Evolutionary conservation across 129 eudicot genomes (phyloP), one percentile per base, ranked within the genome.

Genomic region (Rutidosis leptorrhynchoides): DNA sequence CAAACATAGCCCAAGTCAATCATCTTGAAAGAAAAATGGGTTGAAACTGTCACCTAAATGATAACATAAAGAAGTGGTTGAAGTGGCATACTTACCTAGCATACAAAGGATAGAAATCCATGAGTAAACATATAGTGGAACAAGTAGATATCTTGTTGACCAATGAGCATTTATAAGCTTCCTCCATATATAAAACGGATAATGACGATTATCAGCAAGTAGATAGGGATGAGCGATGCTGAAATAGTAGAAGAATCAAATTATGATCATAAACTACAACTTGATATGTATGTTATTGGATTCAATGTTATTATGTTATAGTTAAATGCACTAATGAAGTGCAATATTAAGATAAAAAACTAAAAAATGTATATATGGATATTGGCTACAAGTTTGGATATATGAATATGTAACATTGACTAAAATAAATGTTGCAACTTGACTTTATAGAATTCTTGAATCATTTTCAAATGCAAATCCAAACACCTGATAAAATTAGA

Each of bases 191-290:
- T 94, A 94, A 63, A 94, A 94, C 33, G 97, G 72, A 76, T 94
- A 94, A 74, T 94, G 99, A 5, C 95, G 95, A 77, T 89, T 94
- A 72, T 89, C 97, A 74, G 99, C 99, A 59, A 94, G 93, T 63
- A 94, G 88, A 86, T 94, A 94, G 15, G 93, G 99, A 67, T 94
- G 99, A 54, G 95, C 99, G 32, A 94, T 81, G 80, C 99, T 94
- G 93, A 82, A 82, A 64, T 45, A 71, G 21, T 51, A 43, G 56
- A 68, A 46, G 55, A 78, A 62, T 15, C n/a, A 49, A 49, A 23
- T 64, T 64, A 73, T 15, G 1, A 3, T 35, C 15, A 55, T 69
- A 57, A n/a, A 55, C 20, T 2, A 54, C 59, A 54, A 40, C 30
- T 37, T 12, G 26, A 73, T 51, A 53, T 35, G 17, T 25, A 60